phyloP scores from a whole-genome alignment of 1,284 basidiomycete genomes.

The Somion occarium region DNA sequence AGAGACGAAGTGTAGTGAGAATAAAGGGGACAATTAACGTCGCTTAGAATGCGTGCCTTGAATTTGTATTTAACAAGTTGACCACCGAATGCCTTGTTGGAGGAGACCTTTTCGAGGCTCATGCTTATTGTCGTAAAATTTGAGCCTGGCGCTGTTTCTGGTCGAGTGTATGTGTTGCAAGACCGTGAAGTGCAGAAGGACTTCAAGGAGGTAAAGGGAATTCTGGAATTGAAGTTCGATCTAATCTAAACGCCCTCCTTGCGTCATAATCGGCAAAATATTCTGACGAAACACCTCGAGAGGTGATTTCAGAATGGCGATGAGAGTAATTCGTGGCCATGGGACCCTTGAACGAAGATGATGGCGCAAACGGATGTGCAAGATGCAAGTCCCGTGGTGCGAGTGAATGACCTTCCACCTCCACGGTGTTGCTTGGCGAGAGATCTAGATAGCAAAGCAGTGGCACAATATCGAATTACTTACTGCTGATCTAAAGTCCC shows the following conservation, averaged over 20 bases:
- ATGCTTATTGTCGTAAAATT: slow-evolving; percentile 34
- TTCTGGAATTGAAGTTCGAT: slow-evolving; percentile 2
- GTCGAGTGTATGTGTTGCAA: background rate
- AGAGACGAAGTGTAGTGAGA: background rate
- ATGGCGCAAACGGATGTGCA: too few relatives aligned
- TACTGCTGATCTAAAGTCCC: too few relatives aligned
- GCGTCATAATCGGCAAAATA: too few relatives aligned
- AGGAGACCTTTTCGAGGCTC: slow-evolving; percentile 63
- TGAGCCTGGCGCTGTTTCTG: background rate
- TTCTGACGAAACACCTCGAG: too few relatives aligned
- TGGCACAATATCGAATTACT: too few relatives aligned
- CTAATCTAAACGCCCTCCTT: slow-evolving; percentile 6
- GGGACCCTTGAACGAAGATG: too few relatives aligned
- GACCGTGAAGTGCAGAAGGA: background rate
- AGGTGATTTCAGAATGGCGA: too few relatives aligned
- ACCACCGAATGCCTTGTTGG: slow-evolving; percentile 79
- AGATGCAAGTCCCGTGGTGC: too few relatives aligned
- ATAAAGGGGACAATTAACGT: background rate
- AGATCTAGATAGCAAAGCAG: too few relatives aligned
- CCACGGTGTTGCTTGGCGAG: too few relatives aligned
- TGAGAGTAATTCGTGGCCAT: too few relatives aligned
- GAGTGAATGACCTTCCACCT: too few relatives aligned
- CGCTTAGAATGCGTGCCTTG: slow-evolving; percentile 40
- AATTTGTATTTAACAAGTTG: slow-evolving; percentile 85
- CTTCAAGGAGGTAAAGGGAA: background rate